These are phyloP conservation scores for Fusarium decemcellulare DNA, from an alignment of 2,329 filamentous ascomycete genomes.

Conservation along the genomic window DNA sequence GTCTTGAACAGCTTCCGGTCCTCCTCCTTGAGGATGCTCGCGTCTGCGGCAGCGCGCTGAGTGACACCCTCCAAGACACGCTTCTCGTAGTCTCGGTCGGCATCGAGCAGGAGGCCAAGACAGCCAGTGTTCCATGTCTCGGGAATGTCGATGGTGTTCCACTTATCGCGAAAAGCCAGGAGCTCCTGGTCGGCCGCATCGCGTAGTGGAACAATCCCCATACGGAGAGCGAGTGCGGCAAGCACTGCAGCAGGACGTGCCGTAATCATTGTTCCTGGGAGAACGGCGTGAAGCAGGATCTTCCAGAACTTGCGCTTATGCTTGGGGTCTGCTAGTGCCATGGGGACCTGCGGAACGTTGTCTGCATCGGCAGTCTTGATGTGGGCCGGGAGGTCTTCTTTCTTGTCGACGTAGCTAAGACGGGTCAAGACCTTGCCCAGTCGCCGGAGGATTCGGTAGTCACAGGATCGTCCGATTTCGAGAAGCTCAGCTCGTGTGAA, in stretches of 20 bases:
- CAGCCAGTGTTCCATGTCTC: conserved; percentile 66
- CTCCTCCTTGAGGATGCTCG: conserved; percentile 49
- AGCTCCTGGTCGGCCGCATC: conserved; percentile 59
- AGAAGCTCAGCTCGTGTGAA: conserved; percentile 63
- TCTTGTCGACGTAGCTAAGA: conserved; percentile 58
- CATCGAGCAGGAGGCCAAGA: conserved; percentile 61
- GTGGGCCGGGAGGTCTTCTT: conserved; percentile 59
- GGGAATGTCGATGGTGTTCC: conserved; percentile 63
- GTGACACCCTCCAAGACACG: conserved; percentile 45
- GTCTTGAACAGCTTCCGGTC: conserved; percentile 60
- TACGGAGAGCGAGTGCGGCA: conserved; percentile 62
- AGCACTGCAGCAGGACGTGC: conserved; percentile 61
- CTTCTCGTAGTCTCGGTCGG: conserved; percentile 55
- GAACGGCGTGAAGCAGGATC: conserved; percentile 61
- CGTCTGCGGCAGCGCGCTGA: conserved; percentile 15
- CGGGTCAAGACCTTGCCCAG: conserved; percentile 63
- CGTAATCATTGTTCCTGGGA: conserved; percentile 63
- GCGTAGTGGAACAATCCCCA: conserved; percentile 60
- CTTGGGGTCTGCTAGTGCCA: conserved; percentile 55
- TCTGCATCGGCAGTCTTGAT: conserved; percentile 50
- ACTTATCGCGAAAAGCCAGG: conserved; percentile 56
- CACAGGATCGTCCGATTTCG: conserved; percentile 66
- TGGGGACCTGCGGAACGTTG: conserved; percentile 59
- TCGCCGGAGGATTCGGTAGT: conserved; percentile 61
- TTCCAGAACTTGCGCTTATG: conserved; percentile 61